A percentile compares a stretch with the other conserved stretches of the same genome.
phyloP scores from a whole-genome alignment of 2,329 filamentous ascomycete genomes.

The Ascosphaera apis region DNA sequence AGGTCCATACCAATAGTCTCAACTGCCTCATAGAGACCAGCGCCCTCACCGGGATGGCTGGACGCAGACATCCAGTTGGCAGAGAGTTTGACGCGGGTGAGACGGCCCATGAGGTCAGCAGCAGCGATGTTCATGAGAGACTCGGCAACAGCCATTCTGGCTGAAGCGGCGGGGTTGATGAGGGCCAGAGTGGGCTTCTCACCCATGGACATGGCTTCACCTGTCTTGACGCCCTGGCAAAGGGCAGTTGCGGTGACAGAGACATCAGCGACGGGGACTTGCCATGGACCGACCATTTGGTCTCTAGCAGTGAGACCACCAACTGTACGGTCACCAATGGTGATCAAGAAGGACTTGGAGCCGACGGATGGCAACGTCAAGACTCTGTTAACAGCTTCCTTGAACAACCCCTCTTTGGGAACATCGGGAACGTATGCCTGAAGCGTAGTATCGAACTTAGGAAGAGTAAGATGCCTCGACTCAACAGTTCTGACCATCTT shows the following conservation, averaged over 20 bases:
- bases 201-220: conserved; percentile 96
- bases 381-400: conserved; percentile 57
- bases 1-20: conserved; percentile 81
- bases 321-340: conserved; percentile 80
- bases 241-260: conserved; percentile 77
- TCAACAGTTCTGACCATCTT: conserved; percentile 54
- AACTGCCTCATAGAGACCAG: conserved; percentile 79
- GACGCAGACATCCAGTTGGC: conserved; percentile 99
- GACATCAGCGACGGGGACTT: conserved; percentile 79
- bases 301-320: conserved; percentile 74
- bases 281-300: conserved; percentile 94
- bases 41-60: conserved; percentile 75
- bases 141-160: conserved; percentile 89
- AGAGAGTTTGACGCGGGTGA: conserved; percentile 64
- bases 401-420: conserved; percentile 26
- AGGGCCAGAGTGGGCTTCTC: conserved; percentile 76
- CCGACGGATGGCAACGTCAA: conserved; percentile 71
- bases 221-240: conserved; percentile 45
- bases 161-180: conserved; percentile 72
- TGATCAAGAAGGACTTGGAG: conserved; percentile 95
- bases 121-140: conserved; percentile 83
- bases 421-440: conserved; percentile 39
- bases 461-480: conserved; percentile 43
- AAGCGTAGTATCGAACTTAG: conserved; percentile 53
- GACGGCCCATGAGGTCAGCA: conserved; percentile 45